A percentile compares a stretch with the other conserved stretches of the same genome.
Evolutionary conservation across 73 alveolate genomes (phyloP).

Genomic region (Paraurostyla sp.): DNA sequence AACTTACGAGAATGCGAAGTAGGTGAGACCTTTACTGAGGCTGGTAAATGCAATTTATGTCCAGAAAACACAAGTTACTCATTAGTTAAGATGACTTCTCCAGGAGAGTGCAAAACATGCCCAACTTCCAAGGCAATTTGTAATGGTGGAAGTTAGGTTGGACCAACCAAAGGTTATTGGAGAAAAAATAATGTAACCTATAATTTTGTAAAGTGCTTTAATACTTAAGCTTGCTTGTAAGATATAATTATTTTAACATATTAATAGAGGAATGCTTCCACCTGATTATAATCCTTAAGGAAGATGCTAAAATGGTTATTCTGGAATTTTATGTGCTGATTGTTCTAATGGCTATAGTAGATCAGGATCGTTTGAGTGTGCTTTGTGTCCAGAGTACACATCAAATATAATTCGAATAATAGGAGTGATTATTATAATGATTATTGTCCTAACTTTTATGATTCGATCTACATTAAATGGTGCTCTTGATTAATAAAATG

Average conservation of each 20-base stretch:
- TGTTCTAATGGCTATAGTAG: constrained; percentile 56
- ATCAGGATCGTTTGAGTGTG: constrained; percentile 47
- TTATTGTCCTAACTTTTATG: constrained; percentile 16
- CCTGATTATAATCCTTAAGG: constrained; percentile 40
- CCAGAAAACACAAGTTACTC: no score
- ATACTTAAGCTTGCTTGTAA: neutral
- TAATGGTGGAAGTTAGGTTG: constrained; percentile 10
- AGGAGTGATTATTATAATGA: no score
- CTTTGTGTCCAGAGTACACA: constrained; percentile 28
- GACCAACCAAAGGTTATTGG: constrained; percentile 13
- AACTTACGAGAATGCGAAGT: no score
- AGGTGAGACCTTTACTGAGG: no score
- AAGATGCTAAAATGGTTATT: constrained; percentile 50
- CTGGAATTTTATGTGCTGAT: constrained; percentile 60
- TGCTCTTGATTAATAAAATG: constrained; percentile 41
- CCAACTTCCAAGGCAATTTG: constrained; percentile 25
- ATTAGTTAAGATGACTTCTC: neutral
- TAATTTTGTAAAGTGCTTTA: neutral
- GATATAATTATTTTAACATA: neutral
- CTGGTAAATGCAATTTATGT: no score
- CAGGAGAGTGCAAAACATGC: constrained; percentile 30
- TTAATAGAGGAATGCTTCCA: neutral
- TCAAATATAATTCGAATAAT: neutral
- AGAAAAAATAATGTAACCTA: neutral
- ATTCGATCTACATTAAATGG: constrained; percentile 56